Conservation (phyloP, 345 rosid genomes). For the Eutrema yunnanense region DNA sequence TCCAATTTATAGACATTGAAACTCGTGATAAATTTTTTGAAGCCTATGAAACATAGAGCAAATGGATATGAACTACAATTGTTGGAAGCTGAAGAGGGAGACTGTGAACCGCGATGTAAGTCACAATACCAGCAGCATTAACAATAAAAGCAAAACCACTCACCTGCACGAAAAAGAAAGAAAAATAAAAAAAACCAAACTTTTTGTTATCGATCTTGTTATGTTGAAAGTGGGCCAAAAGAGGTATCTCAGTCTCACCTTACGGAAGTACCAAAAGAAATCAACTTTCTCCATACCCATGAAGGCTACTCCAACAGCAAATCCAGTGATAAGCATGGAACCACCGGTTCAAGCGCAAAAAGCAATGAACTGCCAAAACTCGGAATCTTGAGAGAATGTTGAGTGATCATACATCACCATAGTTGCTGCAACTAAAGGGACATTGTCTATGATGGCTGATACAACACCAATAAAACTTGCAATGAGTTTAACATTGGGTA, state of each 20-base stretch:
- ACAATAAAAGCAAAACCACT: conserved; percentile 77
- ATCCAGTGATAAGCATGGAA: conserved; percentile 71
- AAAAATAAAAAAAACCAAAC: neutral
- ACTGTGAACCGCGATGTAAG: conserved; percentile 36
- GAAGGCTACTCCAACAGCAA: conserved; percentile 72
- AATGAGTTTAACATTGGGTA: conserved; percentile 51
- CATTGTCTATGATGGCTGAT: conserved; percentile 76
- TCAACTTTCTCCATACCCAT: conserved; percentile 90
- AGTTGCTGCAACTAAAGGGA: conserved; percentile 78
- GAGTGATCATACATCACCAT: conserved; percentile 83
- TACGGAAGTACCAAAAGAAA: conserved; percentile 80
- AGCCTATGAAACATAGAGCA: conserved; percentile 36
- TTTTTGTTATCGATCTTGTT: neutral
- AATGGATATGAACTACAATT: conserved; percentile 32
- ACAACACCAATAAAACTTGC: conserved; percentile 64
- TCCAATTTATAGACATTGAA: neutral
- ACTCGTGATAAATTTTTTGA: neutral
- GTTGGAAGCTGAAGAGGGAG: conserved; percentile 31
- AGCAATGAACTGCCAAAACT: conserved; percentile 83
- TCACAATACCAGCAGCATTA: conserved; percentile 36
- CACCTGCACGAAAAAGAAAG: conserved; percentile 52
- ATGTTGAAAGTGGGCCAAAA: neutral
- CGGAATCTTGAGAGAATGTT: conserved; percentile 57
- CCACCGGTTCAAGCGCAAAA: conserved; percentile 85
- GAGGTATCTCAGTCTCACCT: conserved; percentile 33